These are phyloP conservation scores for Tetrahymena thermophila DNA, from an alignment of 73 alveolate species.

Conservation along the genomic window DNA sequence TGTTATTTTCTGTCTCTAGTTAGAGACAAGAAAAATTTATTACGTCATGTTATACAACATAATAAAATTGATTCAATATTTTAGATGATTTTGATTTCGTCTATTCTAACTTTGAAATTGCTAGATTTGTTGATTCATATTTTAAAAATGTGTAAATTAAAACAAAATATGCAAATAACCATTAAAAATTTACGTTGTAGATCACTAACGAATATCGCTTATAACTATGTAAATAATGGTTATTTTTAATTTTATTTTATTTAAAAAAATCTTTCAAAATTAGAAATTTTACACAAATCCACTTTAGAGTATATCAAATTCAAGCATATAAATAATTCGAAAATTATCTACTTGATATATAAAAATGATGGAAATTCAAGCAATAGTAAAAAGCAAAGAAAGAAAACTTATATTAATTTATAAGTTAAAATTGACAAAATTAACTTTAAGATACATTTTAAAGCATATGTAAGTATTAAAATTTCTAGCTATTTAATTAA, in stretches of 20 bases:
- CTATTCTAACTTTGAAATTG: not conserved
- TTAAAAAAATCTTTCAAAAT: not conserved
- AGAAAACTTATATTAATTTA: not conserved
- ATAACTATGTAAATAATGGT: not conserved
- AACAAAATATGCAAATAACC: not conserved
- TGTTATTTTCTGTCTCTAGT: not conserved
- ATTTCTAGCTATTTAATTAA: not conserved
- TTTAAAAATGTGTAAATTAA: too few species aligned
- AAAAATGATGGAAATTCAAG: not conserved
- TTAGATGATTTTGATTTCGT: not conserved
- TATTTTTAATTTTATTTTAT: too few species aligned
- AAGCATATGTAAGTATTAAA: too few species aligned
- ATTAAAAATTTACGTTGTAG: not conserved
- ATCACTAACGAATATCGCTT: not conserved
- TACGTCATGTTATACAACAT: not conserved
- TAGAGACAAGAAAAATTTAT: not conserved
- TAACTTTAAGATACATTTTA: too few species aligned
- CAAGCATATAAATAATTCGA: not conserved
- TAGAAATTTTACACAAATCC: not conserved
- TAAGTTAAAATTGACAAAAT: too few species aligned
- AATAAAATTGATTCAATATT: not conserved
- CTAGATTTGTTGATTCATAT: not conserved
- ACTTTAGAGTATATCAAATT: too few species aligned
- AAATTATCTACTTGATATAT: not conserved
- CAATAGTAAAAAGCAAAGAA: too few species aligned